Evolutionary conservation across 306 rosid genomes (phyloP).

Genomic region (Benincasa hispida): DNA sequence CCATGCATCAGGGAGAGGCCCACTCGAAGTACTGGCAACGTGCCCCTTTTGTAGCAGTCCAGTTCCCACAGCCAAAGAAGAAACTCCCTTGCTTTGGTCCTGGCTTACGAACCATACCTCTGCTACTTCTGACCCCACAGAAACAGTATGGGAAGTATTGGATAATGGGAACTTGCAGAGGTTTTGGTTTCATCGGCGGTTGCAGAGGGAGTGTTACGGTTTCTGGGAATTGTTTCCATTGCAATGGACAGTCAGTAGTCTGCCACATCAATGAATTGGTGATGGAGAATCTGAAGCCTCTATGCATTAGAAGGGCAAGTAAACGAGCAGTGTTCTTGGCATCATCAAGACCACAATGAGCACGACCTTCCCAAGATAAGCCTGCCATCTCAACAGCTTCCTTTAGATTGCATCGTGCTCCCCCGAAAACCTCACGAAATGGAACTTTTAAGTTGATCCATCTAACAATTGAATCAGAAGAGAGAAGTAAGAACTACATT

Average conservation of each 20-base stretch:
- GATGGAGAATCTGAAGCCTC: conserved; percentile 63
- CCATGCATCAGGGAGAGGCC: conserved; percentile 41
- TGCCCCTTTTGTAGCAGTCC: conserved; percentile 68
- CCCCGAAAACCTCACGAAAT: conserved; percentile 72
- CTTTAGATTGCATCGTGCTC: conserved; percentile 68
- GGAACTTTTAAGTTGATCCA: conserved; percentile 90
- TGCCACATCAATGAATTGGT: conserved; percentile 65
- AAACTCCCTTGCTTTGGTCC: conserved; percentile 76
- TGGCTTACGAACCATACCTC: conserved; percentile 57
- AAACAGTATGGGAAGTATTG: conserved; percentile 51
- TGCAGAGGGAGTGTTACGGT: conserved; percentile 24
- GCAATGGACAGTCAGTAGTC: conserved; percentile 34
- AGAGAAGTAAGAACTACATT: conserved; percentile 9
- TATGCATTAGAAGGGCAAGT: conserved; percentile 57
- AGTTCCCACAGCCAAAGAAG: conserved; percentile 88
- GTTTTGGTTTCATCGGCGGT: conserved; percentile 43
- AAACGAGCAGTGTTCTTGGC: conserved; percentile 85
- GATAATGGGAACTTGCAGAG: conserved; percentile 23
- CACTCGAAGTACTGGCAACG: conserved; percentile 86
- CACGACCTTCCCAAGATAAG: conserved; percentile 83
- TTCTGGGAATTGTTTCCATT: conserved; percentile 53
- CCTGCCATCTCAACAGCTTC: conserved; percentile 90
- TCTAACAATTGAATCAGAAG: conserved; percentile 28
- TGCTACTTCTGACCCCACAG: conserved; percentile 79
- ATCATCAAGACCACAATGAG: conserved; percentile 92